Evolutionary conservation across 2,329 filamentous ascomycete genomes (phyloP).

Genomic region (Hymenoscyphus linearis): DNA sequence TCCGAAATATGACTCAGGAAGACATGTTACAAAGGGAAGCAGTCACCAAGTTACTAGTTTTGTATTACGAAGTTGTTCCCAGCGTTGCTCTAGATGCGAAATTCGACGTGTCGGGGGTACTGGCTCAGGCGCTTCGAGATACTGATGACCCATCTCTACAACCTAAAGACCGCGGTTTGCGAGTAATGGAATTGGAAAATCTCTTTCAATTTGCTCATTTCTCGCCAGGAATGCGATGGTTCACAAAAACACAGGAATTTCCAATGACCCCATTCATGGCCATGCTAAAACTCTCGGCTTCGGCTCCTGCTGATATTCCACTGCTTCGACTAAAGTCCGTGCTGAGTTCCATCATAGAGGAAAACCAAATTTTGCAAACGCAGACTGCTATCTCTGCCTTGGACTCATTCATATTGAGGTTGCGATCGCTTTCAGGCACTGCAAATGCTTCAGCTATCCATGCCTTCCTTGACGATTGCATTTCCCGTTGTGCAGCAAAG

Average conservation of each 20-base stretch:
- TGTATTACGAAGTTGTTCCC: conserved; percentile 83
- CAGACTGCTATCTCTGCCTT: conserved; percentile 39
- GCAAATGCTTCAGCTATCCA: conserved; percentile 47
- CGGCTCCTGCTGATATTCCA: conserved; percentile 43
- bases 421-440: conserved; percentile 27
- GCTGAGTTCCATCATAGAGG: conserved; percentile 54
- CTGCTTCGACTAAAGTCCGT: conserved; percentile 49
- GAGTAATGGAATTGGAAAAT: conserved; percentile 72
- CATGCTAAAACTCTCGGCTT: conserved; percentile 54
- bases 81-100: conserved; percentile 75
- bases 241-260: conserved; percentile 65
- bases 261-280: conserved; percentile 65
- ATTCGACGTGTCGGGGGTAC: conserved; percentile 77
- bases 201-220: conserved; percentile 73
- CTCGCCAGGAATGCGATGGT: conserved; percentile 87
- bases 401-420: conserved; percentile 40
- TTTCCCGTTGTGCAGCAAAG: conserved; percentile 66
- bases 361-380: conserved; percentile 60
- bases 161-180: conserved; percentile 48
- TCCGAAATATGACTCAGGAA: conserved; percentile 61
- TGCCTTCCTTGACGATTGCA: conserved; percentile 76
- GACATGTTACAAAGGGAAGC: conserved; percentile 74
- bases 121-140: conserved; percentile 62
- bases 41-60: conserved; percentile 67
- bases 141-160: conserved; percentile 44